Base-by-base conservation (phyloP, 257 asterid genomes). In the Scutellaria baicalensis region DNA sequence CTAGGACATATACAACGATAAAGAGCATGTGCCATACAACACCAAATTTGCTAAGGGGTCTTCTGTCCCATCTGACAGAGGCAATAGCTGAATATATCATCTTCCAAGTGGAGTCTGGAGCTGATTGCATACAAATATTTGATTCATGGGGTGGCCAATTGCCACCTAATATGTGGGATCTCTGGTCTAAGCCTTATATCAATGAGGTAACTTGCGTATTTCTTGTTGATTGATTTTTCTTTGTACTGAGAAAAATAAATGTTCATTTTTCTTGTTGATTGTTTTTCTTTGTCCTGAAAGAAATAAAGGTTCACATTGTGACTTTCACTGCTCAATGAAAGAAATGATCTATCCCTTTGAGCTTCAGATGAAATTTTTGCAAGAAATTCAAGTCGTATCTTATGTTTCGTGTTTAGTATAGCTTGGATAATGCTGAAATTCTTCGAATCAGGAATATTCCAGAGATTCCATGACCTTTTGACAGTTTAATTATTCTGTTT, bases 121-220 rank as follows among this genome's bases (percentile, higher is more conserved):
- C 97, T 76, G 95, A 91, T 67, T 89, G 99, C 83, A 85, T 94
- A 73, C 97, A 94, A 17, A 91, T 89, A 73, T 94, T 89, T 59
- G 97, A 91, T 78, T 94, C 99, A 21, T 94, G 97, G 97, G 99
- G 96, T 18, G 93, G 88, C 39, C 88, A 87, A 74, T 74, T 87
- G 71, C 90, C 87, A 1, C 93, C 90, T 48, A 70, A 71, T 62
- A 83, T 90, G 96, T 87, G 98, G 98, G 95, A 90, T 33, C 35
- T 27, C 70, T 94, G 93, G 96, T 91, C 97, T 47, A 94, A 94
- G 84, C 97, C 99, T 68, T 91, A 89, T 48, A 89, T 94, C 71
- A 84, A 83, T 74, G 87, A 94, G 97, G 97, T 91, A 69, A 70
- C 62, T 78, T 69, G 31, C 44, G 50, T 12, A 27, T 76, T 56